A percentile compares a stretch with the other conserved stretches of the same genome.
These are phyloP conservation scores for Forsythia viridissima DNA, from an alignment of 257 asterid species.

Conservation along the genomic window DNA sequence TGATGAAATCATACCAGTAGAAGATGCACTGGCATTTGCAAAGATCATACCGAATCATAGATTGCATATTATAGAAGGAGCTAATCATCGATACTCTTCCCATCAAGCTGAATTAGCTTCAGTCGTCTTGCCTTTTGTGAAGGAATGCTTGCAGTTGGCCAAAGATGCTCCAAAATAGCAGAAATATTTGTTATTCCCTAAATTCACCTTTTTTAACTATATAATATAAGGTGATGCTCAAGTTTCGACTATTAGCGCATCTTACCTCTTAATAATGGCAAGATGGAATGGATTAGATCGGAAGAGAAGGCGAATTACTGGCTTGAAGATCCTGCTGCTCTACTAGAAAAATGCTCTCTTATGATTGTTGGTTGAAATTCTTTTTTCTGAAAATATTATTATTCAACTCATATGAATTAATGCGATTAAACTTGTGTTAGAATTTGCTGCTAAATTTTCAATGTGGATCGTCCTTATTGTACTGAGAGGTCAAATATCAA, in stretches of 20 bases:
- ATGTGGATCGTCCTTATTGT: too few relatives aligned
- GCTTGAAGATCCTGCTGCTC: too few relatives aligned
- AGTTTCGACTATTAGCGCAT: background rate
- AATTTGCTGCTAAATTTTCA: too few relatives aligned
- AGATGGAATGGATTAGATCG: background rate
- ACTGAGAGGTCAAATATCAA: too few relatives aligned
- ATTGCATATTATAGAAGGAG: constrained; percentile 15
- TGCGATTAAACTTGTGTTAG: too few relatives aligned
- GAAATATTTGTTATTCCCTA: background rate
- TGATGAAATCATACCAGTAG: constrained; percentile 17
- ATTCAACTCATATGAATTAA: too few relatives aligned
- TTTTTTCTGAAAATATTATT: too few relatives aligned
- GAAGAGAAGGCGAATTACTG: too few relatives aligned
- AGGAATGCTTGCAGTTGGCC: background rate
- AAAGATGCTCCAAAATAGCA: background rate
- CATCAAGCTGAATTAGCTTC: constrained; percentile 23
- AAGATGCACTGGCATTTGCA: constrained; percentile 17
- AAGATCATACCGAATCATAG: constrained; percentile 21
- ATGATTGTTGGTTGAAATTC: too few relatives aligned
- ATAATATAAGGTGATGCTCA: background rate
- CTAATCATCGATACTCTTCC: constrained; percentile 20
- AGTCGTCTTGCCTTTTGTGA: constrained; percentile 5
- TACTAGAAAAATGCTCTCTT: too few relatives aligned
- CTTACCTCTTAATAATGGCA: background rate
- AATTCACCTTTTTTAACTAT: background rate